Evolutionary conservation across 2,329 filamentous ascomycete genomes (phyloP), one percentile per base, ranked within the genome.

Genomic region (Cytospora schulzeri): DNA sequence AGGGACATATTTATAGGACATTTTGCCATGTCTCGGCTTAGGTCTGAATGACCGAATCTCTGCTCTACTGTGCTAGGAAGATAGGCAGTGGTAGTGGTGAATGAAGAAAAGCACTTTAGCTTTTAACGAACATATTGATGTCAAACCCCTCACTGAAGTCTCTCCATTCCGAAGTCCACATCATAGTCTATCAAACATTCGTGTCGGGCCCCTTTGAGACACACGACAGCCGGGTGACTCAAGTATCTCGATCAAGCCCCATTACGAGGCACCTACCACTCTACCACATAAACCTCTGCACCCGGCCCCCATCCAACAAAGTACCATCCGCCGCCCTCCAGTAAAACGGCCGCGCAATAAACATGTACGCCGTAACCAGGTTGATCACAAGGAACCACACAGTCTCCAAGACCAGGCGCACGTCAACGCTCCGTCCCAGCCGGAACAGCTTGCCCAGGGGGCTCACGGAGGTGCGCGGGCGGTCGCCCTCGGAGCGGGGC

Each of bases 241-340:
- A n/a, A n/a, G n/a, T 48, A 9, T 24, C 9, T 24, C 45, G 7
- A 24, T 15, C n/a, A 22, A 12, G n/a, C 45, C 17, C 41, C 41
- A 14, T 11, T 8, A 9, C 9, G 15, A 22, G 9, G 9, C 45
- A 41, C 17, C 26, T 2, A 45, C 8, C 3, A 26, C 15, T 53
- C 73, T 76, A 93, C 91, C 91, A 96, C 87, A 96, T 91, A 74
- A 96, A 96, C 60, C 91, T 83, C 79, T 95, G 91, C 66, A 86
- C 74, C 22, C 78, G 79, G 4, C 86, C 87, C 0, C 72, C 78
- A 54, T 88, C 85, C 35, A 85, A 78, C 3, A 85, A 54, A 7
- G 71, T 76, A 11, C 85, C 85, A 29, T 83, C 79, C 60, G 80
- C 79, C 1, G 78, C 75, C 69, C 73, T 76, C 91, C 92, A 95